Evolutionary conservation across 2,329 filamentous ascomycete genomes (phyloP).

Genomic region (Raffaelea albimanens): DNA sequence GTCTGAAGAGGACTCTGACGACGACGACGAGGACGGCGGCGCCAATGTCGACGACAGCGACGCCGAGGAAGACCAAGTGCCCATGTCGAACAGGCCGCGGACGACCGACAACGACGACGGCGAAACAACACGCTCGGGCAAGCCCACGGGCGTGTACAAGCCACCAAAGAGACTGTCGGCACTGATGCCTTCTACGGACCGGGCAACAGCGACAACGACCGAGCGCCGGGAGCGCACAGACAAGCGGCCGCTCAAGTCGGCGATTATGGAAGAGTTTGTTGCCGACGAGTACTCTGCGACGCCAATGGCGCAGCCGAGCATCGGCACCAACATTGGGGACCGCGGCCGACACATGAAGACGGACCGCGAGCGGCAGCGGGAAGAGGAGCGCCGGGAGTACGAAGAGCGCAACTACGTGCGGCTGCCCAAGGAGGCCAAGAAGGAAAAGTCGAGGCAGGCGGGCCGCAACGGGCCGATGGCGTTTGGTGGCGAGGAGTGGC

Average conservation of each 20-base stretch:
- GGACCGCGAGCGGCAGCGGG: slow-evolving; percentile 62
- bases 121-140: slow-evolving; percentile 13
- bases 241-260: slow-evolving; percentile 60
- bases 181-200: slow-evolving; percentile 54
- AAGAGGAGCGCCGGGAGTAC: slow-evolving; percentile 73
- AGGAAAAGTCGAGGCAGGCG: slow-evolving; percentile 57
- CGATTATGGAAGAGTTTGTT: slow-evolving; percentile 87
- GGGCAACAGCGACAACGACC: slow-evolving; percentile 40
- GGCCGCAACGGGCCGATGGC: slow-evolving; percentile 49
- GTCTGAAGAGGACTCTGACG: slow-evolving; percentile 1
- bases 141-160: slow-evolving; percentile 60
- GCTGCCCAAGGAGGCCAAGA: slow-evolving; percentile 79
- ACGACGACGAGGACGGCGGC: slow-evolving; percentile 23
- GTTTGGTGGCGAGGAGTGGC: slow-evolving; percentile 89
- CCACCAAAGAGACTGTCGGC: slow-evolving; percentile 84
- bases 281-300: slow-evolving; percentile 72
- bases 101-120: not conserved
- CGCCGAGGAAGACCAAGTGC: slow-evolving; percentile 17
- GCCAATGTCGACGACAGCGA: slow-evolving; percentile 16
- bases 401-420: slow-evolving; percentile 90
- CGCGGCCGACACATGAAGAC: slow-evolving; percentile 75
- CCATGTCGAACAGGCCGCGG: not conserved
- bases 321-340: slow-evolving; percentile 78
- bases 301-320: slow-evolving; percentile 76
- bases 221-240: slow-evolving; percentile 53